Percentiles rank a stretch among this genome's conserved stretches.
phyloP scores from a whole-genome alignment of 805 yeast species.

The Suhomyces canberraensis region DNA sequence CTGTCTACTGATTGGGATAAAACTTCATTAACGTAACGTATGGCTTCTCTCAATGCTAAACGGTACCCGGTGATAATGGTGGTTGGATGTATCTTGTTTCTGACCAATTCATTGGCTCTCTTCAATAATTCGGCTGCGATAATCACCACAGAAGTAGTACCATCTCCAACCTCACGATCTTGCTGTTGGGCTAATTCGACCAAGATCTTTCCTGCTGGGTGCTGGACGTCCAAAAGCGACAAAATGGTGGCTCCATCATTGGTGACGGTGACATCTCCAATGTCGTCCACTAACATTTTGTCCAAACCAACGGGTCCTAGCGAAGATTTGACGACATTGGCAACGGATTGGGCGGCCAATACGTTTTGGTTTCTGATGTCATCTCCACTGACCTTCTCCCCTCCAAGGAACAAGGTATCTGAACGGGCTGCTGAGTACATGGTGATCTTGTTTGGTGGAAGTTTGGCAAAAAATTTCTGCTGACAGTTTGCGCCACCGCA shows the following conservation, averaged over 20 bases:
- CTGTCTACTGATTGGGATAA: slow-evolving; percentile 75
- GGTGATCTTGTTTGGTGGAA: slow-evolving; percentile 5
- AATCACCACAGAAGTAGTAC: slow-evolving; percentile 96
- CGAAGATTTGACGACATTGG: slow-evolving; percentile 84
- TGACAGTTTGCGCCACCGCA: slow-evolving; percentile 1
- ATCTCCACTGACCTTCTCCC: slow-evolving; percentile 93
- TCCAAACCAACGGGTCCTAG: slow-evolving; percentile 98
- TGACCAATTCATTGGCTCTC: slow-evolving; percentile 90
- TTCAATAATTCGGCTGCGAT: slow-evolving; percentile 90
- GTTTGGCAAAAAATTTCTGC: slow-evolving; percentile 2
- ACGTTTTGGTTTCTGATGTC: slow-evolving; percentile 96
- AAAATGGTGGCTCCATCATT: slow-evolving; percentile 98
- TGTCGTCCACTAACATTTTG: slow-evolving; percentile 97
- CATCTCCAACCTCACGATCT: slow-evolving; percentile 98
- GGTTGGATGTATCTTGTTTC: slow-evolving; percentile 94
- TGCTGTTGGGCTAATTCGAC: slow-evolving; percentile 98
- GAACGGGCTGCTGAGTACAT: slow-evolving; percentile 81
- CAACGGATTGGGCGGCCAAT: slow-evolving; percentile 83
- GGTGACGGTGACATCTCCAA: slow-evolving; percentile 97
- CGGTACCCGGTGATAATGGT: slow-evolving; percentile 96
- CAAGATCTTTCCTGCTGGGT: slow-evolving; percentile 96
- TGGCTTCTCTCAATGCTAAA: slow-evolving; percentile 88
- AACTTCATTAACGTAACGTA: slow-evolving; percentile 79
- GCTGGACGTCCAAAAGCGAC: slow-evolving; percentile 89
- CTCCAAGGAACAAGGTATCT: slow-evolving; percentile 91